Percentiles rank a stretch among this genome's conserved stretches.
These are phyloP conservation scores for Potentilla sterilis DNA, from an alignment of 306 rosid genomes.

Conservation along the genomic window DNA sequence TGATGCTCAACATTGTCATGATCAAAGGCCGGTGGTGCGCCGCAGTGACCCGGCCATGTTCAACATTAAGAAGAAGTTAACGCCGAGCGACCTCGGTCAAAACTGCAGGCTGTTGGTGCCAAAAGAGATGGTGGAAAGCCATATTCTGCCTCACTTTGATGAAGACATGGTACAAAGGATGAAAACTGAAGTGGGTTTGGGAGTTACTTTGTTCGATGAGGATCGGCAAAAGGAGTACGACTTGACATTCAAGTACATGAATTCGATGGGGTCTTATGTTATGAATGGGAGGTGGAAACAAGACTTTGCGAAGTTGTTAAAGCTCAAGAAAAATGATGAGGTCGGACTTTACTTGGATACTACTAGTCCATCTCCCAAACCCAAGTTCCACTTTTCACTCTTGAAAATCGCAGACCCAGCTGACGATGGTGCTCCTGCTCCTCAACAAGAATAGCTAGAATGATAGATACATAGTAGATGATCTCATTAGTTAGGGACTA, in stretches of 20 bases:
- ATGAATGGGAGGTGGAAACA: not conserved
- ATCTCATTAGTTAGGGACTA: not conserved
- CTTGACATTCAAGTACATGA: not conserved
- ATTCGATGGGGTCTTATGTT: not conserved
- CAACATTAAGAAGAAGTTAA: not conserved
- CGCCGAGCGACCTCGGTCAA: not conserved
- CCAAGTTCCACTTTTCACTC: not conserved
- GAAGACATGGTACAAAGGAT: not conserved
- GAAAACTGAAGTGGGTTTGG: not conserved
- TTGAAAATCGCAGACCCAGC: not conserved
- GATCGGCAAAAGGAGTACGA: not conserved
- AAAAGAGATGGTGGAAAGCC: not conserved
- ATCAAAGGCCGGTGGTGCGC: not conserved
- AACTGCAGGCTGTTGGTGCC: conserved; percentile 1
- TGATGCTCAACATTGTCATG: not conserved
- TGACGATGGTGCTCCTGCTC: not conserved
- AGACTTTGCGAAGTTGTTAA: not conserved
- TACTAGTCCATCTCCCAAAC: not conserved
- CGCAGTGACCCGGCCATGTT: not conserved
- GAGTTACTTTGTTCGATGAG: not conserved
- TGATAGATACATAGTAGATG: not conserved
- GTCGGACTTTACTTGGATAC: not conserved
- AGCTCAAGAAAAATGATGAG: not conserved
- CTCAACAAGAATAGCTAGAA: not conserved
- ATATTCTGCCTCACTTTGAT: not conserved